Base-by-base conservation (phyloP, 371 early-diverging fungal genomes). In the Phascolomyces articulosus region DNA sequence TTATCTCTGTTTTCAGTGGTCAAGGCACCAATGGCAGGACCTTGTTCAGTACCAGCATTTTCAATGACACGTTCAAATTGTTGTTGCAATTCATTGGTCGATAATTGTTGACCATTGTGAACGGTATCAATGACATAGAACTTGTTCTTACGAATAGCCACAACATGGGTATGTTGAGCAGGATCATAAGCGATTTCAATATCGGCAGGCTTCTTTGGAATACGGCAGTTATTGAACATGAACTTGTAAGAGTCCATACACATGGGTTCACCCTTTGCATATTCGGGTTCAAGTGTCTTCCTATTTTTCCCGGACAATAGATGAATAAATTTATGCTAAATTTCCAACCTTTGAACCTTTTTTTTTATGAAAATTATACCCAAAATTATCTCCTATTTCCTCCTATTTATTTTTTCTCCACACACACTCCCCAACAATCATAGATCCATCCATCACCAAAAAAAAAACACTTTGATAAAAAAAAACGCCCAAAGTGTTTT, bases 171-270 rank as follows among this genome's bases (percentile, higher is more conserved):
- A 86, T 96, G 89, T 65, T 80, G 73, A 21, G 73, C 64, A 54
- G 96, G 94, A 62, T 95, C 94, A 63, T 85, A 91, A 9, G 83
- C 82, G 18, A 80, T 83, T 54, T 91, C 93, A 60, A 83, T 71
- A 72, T 98, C 98, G 20, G 90, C 84, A 4, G 95, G 95, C 75
- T 90, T 90, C 64, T 77, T 75, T 53, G 98, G 96, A 63, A 96
- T 88, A 68, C 98, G 93, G 80, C 93, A 93, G 51, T 96, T 91
- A 75, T 98, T 96, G 87, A 98, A 98, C 94, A 98, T 91, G 77
- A 87, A 94, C 77, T 92, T 91, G 87, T 95, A 97, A 64, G 95
- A 93, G 71, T 91, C 85, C 86, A 93, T 94, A 78, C 94, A 95
- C 75, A 97, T 75, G 23, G 97, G 93, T 28, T 81, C 78, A 38